Percentiles rank a stretch among this genome's conserved stretches.
Evolutionary conservation across 176 grass and related monocot genomes (phyloP).

Genomic region (Triticum monococcum): DNA sequence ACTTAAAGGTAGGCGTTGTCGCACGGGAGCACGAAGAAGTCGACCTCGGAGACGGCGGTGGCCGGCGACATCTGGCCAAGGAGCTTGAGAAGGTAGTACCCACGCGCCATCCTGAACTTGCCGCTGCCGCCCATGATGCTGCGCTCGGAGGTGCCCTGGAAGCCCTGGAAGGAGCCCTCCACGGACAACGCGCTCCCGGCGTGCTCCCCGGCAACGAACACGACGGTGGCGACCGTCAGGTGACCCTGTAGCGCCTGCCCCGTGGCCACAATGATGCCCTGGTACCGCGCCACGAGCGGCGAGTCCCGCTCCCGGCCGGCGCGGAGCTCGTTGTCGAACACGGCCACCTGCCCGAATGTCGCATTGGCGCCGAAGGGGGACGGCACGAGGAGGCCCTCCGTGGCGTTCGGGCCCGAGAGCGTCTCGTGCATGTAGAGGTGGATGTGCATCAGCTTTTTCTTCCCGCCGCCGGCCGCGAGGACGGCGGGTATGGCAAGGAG

Average conservation of each 20-base stretch:
- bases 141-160: neutral
- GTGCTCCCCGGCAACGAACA: conserved; percentile 16
- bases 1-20: neutral
- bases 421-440: conserved; percentile 23
- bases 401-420: conserved; percentile 18
- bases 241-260: neutral
- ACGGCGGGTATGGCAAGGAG: too few species aligned
- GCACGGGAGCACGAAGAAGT: neutral
- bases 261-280: conserved; percentile 2
- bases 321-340: conserved; percentile 26
- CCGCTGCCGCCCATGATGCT: conserved; percentile 13
- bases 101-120: conserved; percentile 24
- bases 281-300: conserved; percentile 12
- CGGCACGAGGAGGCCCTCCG: neutral
- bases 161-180: neutral
- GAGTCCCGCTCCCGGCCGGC: neutral
- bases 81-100: conserved; percentile 13
- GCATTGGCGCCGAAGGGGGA: neutral
- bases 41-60: neutral
- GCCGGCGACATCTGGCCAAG: neutral
- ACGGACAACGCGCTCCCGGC: conserved; percentile 7
- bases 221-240: neutral
- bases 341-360: conserved; percentile 10
- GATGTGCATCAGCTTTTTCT: neutral
- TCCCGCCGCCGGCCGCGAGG: too few species aligned